phyloP scores from a whole-genome alignment of 305 asterid species.

The Salvia sclarea region DNA sequence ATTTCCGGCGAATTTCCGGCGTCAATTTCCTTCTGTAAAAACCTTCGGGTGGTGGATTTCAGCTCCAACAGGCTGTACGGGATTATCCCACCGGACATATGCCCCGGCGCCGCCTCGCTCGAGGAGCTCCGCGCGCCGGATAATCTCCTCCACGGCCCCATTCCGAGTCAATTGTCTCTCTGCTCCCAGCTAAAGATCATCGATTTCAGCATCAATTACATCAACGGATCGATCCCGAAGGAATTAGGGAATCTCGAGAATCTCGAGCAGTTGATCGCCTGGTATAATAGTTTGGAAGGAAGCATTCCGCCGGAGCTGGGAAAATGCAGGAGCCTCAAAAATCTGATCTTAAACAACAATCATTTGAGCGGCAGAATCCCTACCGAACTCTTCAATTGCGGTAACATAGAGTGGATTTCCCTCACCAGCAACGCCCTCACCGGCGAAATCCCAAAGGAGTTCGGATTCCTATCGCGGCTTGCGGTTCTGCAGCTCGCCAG shows the following conservation, averaged over 20 bases:
- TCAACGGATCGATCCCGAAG: slow-evolving; percentile 74
- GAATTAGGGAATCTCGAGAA: slow-evolving; percentile 75
- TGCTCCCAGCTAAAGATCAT: slow-evolving; percentile 66
- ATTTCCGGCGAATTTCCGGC: slow-evolving; percentile 69
- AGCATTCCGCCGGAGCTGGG: slow-evolving; percentile 75
- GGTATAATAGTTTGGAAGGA: slow-evolving; percentile 86
- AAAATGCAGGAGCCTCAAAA: slow-evolving; percentile 73
- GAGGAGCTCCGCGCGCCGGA: slow-evolving; percentile 90
- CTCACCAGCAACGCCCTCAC: slow-evolving; percentile 73
- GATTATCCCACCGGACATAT: slow-evolving; percentile 65
- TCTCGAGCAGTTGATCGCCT: slow-evolving; percentile 85
- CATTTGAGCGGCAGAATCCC: slow-evolving; percentile 72
- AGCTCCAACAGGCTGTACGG: slow-evolving; percentile 80
- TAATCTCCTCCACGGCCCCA: slow-evolving; percentile 61
- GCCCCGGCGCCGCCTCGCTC: slow-evolving; percentile 63
- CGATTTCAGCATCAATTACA: slow-evolving; percentile 80
- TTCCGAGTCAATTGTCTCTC: slow-evolving; percentile 65
- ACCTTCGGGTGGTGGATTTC: slow-evolving; percentile 58
- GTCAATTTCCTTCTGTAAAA: slow-evolving; percentile 76
- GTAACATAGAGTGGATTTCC: slow-evolving; percentile 79
- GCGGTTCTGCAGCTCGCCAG: slow-evolving; percentile 85
- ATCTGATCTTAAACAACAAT: slow-evolving; percentile 79
- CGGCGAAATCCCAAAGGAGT: slow-evolving; percentile 66
- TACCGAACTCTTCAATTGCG: slow-evolving; percentile 56
- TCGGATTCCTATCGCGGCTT: slow-evolving; percentile 59